Evolutionary conservation across 2,329 filamentous ascomycete species (phyloP), one percentile per base, ranked within the genome.

Genomic region (Fusarium redolens): DNA sequence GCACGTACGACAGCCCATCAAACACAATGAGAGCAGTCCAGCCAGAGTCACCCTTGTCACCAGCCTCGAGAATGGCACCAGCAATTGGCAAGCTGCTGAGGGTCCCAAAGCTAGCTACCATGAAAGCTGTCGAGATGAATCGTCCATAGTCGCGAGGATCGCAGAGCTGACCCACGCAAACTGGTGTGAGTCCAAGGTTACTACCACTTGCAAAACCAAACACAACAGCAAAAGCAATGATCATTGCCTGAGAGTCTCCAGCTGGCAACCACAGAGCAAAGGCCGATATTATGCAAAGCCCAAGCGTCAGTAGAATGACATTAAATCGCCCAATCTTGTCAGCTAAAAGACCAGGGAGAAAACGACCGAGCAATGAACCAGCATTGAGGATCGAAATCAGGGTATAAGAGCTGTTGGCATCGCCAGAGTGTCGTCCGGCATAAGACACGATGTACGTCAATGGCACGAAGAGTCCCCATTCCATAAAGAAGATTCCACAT

Each of bases 251-350:
- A 3, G 84, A 88, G 40, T 83, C 80, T 1, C 86, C 85, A 1
- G 86, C 85, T 0, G 88, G 93, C 25, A 97, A 85, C 94, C 94
- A 97, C 22, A 95, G 79, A 5, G 88, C 90, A 9, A 92, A 88
- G 8, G 92, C 82, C 37, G 84, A 83, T 43, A 83, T 79, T n/a
- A 92, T 84, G 65, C 85, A 87, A 10, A 87, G 75, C 2, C 86
- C 81, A 31, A 94, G 88, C 0, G 92, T 92, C 22, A 90, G 80
- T 51, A 96, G 88, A 82, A 96, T 92, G 56, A 91, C 89, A 78
- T 97, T 97, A 84, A 94, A 97, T 7, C 94, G 89, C 1, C 95
- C 95, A 7, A 94, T 79, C 55, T 86, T 89, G 79, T 97, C 95
- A 0, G 94, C 92, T 13, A 94, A 83, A 69, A 93, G 87, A 0